Evolutionary conservation across 192 early-diverging fungal species (phyloP).

Genomic region (Backusella westeae): DNA sequence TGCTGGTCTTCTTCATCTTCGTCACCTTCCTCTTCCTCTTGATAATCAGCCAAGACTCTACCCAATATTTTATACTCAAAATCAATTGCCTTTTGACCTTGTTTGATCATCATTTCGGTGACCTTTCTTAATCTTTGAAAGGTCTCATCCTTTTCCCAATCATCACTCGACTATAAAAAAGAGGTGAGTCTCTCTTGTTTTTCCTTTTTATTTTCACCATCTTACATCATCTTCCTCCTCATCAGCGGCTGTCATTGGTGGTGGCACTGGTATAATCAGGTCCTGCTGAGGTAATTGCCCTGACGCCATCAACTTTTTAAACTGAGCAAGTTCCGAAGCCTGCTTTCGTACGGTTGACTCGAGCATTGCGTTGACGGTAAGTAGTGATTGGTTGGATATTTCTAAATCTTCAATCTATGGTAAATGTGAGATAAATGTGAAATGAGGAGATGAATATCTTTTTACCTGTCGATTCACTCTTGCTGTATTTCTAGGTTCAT

Average conservation of each 20-base stretch:
- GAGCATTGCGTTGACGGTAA: conserved; percentile 48
- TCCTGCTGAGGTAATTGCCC: not conserved
- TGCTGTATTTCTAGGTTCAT: conserved; percentile 11
- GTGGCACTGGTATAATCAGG: not conserved
- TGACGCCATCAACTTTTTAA: conserved; percentile 32
- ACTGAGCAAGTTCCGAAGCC: conserved; percentile 43
- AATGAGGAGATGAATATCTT: not conserved
- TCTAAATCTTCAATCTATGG: conserved; percentile 52
- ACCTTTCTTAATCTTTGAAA: conserved; percentile 27
- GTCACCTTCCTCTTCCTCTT: not conserved
- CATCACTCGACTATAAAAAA: not conserved
- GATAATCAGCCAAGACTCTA: conserved; percentile 27
- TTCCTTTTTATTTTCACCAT: not conserved
- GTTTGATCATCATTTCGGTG: conserved; percentile 30
- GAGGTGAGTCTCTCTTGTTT: not conserved
- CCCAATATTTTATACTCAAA: conserved; percentile 30
- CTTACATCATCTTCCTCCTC: conserved; percentile 6
- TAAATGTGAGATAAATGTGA: too few species aligned
- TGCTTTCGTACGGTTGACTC: conserved; percentile 51
- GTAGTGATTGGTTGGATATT: conserved; percentile 51
- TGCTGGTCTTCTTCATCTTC: not conserved
- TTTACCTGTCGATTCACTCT: conserved; percentile 21
- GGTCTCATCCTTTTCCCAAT: conserved; percentile 33
- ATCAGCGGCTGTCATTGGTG: not conserved
- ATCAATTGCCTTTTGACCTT: conserved; percentile 28